Conservation (phyloP, 2,329 filamentous ascomycete species). For the Ophiostoma australiae region DNA sequence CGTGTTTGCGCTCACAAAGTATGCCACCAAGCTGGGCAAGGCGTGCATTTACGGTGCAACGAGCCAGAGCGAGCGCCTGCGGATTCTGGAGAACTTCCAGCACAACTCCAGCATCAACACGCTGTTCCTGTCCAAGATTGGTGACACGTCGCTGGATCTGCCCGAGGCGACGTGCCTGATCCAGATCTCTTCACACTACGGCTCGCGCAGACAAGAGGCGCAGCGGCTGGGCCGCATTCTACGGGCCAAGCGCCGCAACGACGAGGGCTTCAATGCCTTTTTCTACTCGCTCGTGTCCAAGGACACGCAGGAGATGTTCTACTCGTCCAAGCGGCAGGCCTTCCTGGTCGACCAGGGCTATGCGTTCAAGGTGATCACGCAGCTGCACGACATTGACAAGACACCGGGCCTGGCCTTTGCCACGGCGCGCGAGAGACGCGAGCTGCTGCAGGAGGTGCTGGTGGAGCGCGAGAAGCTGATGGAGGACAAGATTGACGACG, state of each 20-base stretch:
- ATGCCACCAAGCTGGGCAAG: conserved; percentile 78
- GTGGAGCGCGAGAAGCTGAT: conserved; percentile 59
- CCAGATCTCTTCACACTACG: conserved; percentile 96
- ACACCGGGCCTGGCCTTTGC: conserved; percentile 75
- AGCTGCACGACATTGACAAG: conserved; percentile 83
- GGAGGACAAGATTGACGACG: conserved; percentile 34
- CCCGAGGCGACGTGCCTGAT: conserved; percentile 96
- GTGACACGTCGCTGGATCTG: conserved; percentile 94
- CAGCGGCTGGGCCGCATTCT: conserved; percentile 90
- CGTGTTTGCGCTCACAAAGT: conserved; percentile 82
- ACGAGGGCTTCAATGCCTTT: conserved; percentile 98
- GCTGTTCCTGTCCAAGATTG: conserved; percentile 94
- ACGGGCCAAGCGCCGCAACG: conserved; percentile 88
- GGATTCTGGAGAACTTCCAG: conserved; percentile 90
- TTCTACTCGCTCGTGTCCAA: conserved; percentile 98
- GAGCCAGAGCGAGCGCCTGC: conserved; percentile 74
- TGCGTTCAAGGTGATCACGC: conserved; percentile 97
- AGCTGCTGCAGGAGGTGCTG: conserved; percentile 82
- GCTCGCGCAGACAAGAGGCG: conserved; percentile 92
- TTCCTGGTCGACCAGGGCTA: conserved; percentile 98
- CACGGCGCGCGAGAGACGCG: conserved; percentile 72
- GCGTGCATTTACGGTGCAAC: conserved; percentile 91
- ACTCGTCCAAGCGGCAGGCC: conserved; percentile 91
- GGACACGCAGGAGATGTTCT: conserved; percentile 97
- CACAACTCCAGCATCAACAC: conserved; percentile 87